Evolutionary conservation across 2,329 filamentous ascomycete species (phyloP).

Genomic region (Fusarium subtropicale): DNA sequence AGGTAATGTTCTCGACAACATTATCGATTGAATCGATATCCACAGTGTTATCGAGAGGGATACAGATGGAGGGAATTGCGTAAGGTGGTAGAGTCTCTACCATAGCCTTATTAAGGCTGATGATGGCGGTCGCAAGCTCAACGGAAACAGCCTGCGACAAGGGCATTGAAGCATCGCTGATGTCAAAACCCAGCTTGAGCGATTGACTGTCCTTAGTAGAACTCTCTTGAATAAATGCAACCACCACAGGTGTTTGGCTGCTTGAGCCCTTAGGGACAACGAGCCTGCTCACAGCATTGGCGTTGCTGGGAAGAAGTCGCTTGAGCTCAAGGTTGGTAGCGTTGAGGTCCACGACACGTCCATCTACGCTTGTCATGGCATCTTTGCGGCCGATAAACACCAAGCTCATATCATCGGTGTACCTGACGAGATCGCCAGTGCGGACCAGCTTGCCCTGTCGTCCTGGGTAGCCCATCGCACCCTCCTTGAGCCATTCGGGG

Average conservation of each 20-base stretch:
- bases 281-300: slow-evolving; percentile 31
- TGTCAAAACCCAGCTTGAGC: slow-evolving; percentile 25
- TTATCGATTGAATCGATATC: slow-evolving; percentile 12
- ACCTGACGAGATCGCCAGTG: slow-evolving; percentile 46
- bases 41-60: slow-evolving; percentile 18
- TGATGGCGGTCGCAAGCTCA: slow-evolving; percentile 38
- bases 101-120: slow-evolving; percentile 44
- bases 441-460: slow-evolving; percentile 42
- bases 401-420: slow-evolving; percentile 40
- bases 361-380: slow-evolving; percentile 39
- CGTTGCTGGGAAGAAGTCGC: slow-evolving; percentile 33
- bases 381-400: slow-evolving; percentile 43
- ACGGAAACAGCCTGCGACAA: slow-evolving; percentile 31
- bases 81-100: slow-evolving; percentile 45
- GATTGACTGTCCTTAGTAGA: background rate
- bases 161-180: slow-evolving; percentile 8
- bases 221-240: slow-evolving; percentile 36
- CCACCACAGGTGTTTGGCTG: slow-evolving; percentile 39
- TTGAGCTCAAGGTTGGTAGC: slow-evolving; percentile 42
- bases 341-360: slow-evolving; percentile 43
- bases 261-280: slow-evolving; percentile 33
- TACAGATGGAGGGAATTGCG: slow-evolving; percentile 42
- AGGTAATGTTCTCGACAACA: slow-evolving; percentile 10
- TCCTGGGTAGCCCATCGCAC: slow-evolving; percentile 25
- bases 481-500: slow-evolving; percentile 43